phyloP scores from a whole-genome alignment of 148 eudicot genomes.

The Persicaria maculosa region DNA sequence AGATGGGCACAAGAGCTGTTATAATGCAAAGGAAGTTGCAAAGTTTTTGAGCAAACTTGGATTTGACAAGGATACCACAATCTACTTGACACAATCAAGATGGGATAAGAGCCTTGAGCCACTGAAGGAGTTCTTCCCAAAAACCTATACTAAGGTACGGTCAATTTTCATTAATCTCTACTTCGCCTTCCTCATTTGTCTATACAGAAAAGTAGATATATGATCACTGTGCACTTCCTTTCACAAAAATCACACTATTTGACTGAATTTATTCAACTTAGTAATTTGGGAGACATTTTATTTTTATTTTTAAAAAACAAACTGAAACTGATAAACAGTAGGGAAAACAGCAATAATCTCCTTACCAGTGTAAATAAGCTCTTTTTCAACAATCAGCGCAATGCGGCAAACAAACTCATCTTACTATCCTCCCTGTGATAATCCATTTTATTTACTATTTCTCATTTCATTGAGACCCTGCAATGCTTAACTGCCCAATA shows the following conservation, averaged over 20 bases:
- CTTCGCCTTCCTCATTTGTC: not conserved
- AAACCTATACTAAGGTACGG: conserved; percentile 87
- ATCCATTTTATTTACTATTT: not conserved
- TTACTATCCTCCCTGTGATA: not conserved
- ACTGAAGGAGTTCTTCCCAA: conserved; percentile 83
- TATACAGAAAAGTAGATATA: not conserved
- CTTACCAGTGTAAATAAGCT: no score
- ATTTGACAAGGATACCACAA: conserved; percentile 66
- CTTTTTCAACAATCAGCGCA: no score
- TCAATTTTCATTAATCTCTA: not conserved
- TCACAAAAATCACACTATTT: not conserved
- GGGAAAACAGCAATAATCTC: no score
- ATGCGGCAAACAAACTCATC: not conserved
- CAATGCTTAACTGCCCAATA: not conserved
- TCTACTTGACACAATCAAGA: conserved; percentile 87
- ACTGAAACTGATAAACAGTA: no score
- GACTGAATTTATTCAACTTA: not conserved
- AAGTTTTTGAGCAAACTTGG: conserved; percentile 64
- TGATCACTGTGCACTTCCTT: not conserved
- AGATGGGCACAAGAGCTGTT: conserved; percentile 63
- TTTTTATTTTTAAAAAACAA: no score
- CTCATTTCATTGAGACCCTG: not conserved
- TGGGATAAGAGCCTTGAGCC: conserved; percentile 84
- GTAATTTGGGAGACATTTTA: no score
- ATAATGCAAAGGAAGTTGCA: conserved; percentile 69